phyloP scores from a whole-genome alignment of 208 protist species.

The Trypanosomatidae sp. region DNA sequence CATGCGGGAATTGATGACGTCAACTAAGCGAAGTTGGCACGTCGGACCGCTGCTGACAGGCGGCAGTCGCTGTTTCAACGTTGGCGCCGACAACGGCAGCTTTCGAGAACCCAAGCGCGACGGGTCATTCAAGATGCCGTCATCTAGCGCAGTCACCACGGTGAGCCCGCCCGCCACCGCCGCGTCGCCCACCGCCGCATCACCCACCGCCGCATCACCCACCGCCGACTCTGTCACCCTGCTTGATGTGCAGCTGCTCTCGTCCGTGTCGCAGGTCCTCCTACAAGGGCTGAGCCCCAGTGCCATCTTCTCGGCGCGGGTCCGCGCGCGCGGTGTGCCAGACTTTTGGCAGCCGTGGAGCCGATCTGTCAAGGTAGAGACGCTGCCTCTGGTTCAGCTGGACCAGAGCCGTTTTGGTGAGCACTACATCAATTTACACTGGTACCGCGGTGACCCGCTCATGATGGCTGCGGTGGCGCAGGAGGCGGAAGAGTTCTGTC shows the following conservation, averaged over 20 bases:
- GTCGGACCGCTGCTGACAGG: neutral
- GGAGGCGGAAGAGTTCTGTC: conserved; percentile 41
- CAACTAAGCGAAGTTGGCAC: conserved; percentile 1
- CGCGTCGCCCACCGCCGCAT: neutral
- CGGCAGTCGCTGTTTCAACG: conserved; percentile 15
- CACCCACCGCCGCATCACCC: neutral
- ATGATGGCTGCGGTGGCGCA: conserved; percentile 23
- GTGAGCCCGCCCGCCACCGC: neutral
- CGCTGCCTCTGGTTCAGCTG: conserved; percentile 70
- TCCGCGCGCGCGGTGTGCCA: conserved; percentile 51
- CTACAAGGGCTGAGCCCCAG: conserved; percentile 42
- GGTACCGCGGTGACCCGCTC: conserved; percentile 56
- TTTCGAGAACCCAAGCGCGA: conserved; percentile 19
- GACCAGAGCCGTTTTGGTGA: conserved; percentile 86
- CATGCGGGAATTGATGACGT: conserved; percentile 12
- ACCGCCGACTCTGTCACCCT: conserved; percentile 20
- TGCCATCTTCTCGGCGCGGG: conserved; percentile 36
- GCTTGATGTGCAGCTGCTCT: conserved; percentile 52
- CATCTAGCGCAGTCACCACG: neutral
- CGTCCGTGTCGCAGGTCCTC: conserved; percentile 31
- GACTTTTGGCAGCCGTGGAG: conserved; percentile 89
- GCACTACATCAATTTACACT: conserved; percentile 92
- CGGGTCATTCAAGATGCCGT: conserved; percentile 10
- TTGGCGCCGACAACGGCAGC: conserved; percentile 9
- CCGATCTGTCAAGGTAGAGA: conserved; percentile 36